phyloP scores from a whole-genome alignment of 495 filamentous ascomycete species.

The Parathielavia hyrcaniae region DNA sequence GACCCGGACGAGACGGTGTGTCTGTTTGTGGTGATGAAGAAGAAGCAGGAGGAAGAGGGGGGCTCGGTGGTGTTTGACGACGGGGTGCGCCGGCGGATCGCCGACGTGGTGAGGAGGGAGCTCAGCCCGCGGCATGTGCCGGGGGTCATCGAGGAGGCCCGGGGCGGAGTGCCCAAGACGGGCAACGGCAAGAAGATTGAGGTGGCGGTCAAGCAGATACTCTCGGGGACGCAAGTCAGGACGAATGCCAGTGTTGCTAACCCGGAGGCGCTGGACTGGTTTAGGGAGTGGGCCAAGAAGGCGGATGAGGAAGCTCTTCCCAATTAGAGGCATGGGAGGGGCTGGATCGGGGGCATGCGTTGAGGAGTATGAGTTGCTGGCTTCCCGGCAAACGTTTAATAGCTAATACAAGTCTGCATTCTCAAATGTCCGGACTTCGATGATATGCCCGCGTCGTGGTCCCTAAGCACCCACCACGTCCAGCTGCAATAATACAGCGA shows the following conservation, averaged over 20 bases:
- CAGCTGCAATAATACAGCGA: no score
- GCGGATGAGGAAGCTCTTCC: slow-evolving; percentile 24
- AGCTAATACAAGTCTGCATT: no score
- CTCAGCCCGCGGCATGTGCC: slow-evolving; percentile 84
- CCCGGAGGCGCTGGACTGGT: slow-evolving; percentile 77
- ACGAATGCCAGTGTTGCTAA: slow-evolving; percentile 84
- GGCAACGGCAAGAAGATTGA: slow-evolving; percentile 94
- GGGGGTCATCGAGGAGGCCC: slow-evolving; percentile 67
- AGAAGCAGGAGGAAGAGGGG: no score
- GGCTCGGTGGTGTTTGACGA: slow-evolving; percentile 43
- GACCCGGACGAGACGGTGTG: slow-evolving; percentile 82
- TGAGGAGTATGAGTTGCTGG: no score
- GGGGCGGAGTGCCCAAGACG: slow-evolving; percentile 73
- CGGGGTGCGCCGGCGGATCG: slow-evolving; percentile 54
- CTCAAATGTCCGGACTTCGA: no score
- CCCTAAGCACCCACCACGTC: no score
- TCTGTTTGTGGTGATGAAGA: slow-evolving; percentile 71
- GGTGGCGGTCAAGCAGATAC: slow-evolving; percentile 86
- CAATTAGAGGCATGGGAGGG: slow-evolving; percentile 1
- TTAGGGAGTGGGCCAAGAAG: slow-evolving; percentile 58
- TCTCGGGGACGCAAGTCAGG: slow-evolving; percentile 80
- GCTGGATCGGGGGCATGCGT: no score
- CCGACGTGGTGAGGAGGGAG: slow-evolving; percentile 58
- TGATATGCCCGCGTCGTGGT: no score
- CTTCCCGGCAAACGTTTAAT: no score